Evolutionary conservation across 106 monocot genomes (phyloP).

Genomic region (Acorus gramineus): DNA sequence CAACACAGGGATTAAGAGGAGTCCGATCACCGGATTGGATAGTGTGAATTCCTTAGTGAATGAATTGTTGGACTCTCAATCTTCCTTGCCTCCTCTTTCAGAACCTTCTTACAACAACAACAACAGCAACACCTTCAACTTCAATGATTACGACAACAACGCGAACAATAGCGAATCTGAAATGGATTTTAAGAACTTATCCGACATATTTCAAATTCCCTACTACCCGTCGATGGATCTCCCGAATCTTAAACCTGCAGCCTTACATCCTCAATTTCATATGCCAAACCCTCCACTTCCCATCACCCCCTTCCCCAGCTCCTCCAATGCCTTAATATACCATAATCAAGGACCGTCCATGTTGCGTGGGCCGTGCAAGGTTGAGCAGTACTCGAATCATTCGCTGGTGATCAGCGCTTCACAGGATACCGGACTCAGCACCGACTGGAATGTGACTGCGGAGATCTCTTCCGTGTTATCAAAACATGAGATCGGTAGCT

Average conservation of each 20-base stretch:
- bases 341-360: not conserved
- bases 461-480: slow-evolving; percentile 54
- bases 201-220: no score
- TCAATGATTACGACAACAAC: slow-evolving; percentile 2
- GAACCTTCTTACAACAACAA: slow-evolving; percentile 16
- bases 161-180: slow-evolving; percentile 16
- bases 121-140: not conserved
- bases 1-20: slow-evolving; percentile 22
- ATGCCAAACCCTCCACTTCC: not conserved
- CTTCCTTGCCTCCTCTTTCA: slow-evolving; percentile 30
- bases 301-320: not conserved
- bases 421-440: slow-evolving; percentile 64
- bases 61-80: slow-evolving; percentile 19
- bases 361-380: slow-evolving; percentile 38
- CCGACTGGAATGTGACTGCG: slow-evolving; percentile 24
- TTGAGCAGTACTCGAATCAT: slow-evolving; percentile 43
- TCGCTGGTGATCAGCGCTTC: slow-evolving; percentile 51
- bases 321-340: not conserved
- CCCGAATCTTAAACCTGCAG: no score
- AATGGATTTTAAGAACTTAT: not conserved
- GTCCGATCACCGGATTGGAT: slow-evolving; percentile 1
- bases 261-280: no score
- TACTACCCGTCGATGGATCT: no score
- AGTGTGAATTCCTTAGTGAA: slow-evolving; percentile 19
- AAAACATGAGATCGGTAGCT: not conserved